Conservation (phyloP, 257 asterid genomes). For the Solanum clarkiae region DNA sequence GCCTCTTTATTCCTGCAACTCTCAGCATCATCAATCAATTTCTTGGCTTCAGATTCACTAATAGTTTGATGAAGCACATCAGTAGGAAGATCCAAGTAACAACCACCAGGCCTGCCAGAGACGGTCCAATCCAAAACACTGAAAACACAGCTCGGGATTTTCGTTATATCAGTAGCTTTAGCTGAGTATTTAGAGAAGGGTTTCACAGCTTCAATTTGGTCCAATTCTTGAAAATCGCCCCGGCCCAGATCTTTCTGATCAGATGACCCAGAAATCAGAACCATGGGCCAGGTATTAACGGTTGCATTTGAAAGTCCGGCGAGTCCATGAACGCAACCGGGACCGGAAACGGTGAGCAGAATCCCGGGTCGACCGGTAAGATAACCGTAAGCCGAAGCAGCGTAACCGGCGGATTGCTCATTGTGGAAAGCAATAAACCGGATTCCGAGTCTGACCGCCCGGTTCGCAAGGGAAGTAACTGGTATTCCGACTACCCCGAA, state of each 20-base stretch:
- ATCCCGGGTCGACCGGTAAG: constrained; percentile 82
- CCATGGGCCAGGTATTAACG: constrained; percentile 78
- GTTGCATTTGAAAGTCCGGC: constrained; percentile 92
- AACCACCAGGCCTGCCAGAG: constrained; percentile 72
- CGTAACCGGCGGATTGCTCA: constrained; percentile 96
- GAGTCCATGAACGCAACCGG: constrained; percentile 89
- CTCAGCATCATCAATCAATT: constrained; percentile 39
- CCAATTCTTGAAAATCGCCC: constrained; percentile 88
- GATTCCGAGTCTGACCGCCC: constrained; percentile 61
- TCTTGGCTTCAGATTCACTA: constrained; percentile 46
- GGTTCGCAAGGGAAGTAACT: constrained; percentile 71
- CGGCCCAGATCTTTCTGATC: constrained; percentile 63
- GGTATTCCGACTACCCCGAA: constrained; percentile 93
- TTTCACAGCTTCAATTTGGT: constrained; percentile 63
- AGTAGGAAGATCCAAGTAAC: constrained; percentile 67
- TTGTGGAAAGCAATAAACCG: constrained; percentile 91
- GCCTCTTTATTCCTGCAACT: constrained; percentile 18
- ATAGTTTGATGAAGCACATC: constrained; percentile 68
- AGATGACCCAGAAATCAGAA: constrained; percentile 81
- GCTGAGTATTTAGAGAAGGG: constrained; percentile 70
- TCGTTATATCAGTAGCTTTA: constrained; percentile 49
- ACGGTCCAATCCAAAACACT: constrained; percentile 47
- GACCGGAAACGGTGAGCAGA: constrained; percentile 91
- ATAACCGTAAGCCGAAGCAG: constrained; percentile 94
- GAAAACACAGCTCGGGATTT: constrained; percentile 53